A percentile compares a stretch with the other conserved stretches of the same genome.
phyloP scores from a whole-genome alignment of 2,329 filamentous ascomycete species.

The Fusarium oligoseptatum region DNA sequence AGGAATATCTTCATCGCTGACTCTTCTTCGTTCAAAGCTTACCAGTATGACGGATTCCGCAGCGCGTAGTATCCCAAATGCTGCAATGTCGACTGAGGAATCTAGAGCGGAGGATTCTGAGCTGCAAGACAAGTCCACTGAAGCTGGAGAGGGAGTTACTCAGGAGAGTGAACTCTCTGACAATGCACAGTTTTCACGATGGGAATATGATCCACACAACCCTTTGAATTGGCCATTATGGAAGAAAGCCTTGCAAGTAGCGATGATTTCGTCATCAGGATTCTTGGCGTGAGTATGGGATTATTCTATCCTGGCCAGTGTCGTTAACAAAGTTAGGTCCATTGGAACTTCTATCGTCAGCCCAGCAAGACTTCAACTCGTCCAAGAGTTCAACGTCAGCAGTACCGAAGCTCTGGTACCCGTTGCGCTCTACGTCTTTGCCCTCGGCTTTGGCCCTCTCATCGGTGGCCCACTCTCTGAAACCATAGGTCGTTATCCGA shows the following conservation, averaged over 20 bases:
- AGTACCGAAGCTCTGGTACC: conserved; percentile 69
- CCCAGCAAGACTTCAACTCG: conserved; percentile 53
- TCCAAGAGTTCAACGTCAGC: conserved; percentile 65
- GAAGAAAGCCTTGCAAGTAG: not conserved
- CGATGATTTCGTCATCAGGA: not conserved
- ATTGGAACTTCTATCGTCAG: conserved; percentile 35
- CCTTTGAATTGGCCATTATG: not conserved
- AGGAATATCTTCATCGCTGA: not conserved
- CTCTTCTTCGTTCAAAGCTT: not conserved
- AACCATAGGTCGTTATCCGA: conserved; percentile 64
- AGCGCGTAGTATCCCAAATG: not conserved
- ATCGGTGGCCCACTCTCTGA: conserved; percentile 71
- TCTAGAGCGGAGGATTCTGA: not conserved
- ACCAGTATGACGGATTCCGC: not conserved
- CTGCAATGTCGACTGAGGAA: not conserved
- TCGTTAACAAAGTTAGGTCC: conserved; percentile 3
- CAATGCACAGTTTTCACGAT: not conserved
- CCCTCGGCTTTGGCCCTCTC: conserved; percentile 71
- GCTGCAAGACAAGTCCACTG: not conserved
- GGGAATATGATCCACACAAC: not conserved
- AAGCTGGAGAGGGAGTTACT: not conserved
- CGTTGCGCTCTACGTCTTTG: conserved; percentile 71
- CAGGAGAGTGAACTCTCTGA: not conserved
- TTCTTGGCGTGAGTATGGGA: not conserved
- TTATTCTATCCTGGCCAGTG: not conserved